Evolutionary conservation across 768 basidiomycete species (phyloP).

Genomic region (Termitomyces sp.): DNA sequence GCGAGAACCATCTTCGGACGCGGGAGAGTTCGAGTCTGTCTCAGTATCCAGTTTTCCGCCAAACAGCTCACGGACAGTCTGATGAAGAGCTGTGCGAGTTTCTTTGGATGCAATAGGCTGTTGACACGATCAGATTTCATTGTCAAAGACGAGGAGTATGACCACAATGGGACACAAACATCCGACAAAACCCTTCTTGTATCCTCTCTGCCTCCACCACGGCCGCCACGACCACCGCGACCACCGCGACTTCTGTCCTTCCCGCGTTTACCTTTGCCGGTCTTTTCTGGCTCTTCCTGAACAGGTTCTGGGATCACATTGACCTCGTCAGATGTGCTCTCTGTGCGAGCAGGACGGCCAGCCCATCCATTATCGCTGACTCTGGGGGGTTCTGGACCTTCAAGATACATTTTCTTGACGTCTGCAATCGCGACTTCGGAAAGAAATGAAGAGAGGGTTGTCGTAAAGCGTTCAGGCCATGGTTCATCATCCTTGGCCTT

Average conservation of each 20-base stretch:
- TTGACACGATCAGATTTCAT: conserved; percentile 11
- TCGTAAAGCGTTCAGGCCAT: conserved; percentile 66
- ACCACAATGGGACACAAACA: conserved; percentile 44
- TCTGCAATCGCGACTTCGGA: conserved; percentile 53
- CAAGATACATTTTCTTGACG: conserved; percentile 71
- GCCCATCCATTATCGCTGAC: conserved; percentile 77
- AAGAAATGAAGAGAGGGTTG: conserved; percentile 58
- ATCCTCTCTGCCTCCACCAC: conserved; percentile 53
- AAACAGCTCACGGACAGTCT: conserved; percentile 77
- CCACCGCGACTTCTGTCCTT: conserved; percentile 46
- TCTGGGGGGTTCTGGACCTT: conserved; percentile 78
- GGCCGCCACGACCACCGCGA: conserved; percentile 28
- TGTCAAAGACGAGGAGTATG: conserved; percentile 7
- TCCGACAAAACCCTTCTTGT: conserved; percentile 75
- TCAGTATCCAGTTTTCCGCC: conserved; percentile 81
- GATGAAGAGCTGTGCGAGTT: conserved; percentile 78
- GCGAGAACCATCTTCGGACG: conserved; percentile 63
- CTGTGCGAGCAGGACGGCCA: conserved; percentile 36
- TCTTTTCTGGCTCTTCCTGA: conserved; percentile 21
- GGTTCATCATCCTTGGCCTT: conserved; percentile 31
- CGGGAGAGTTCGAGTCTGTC: conserved; percentile 50
- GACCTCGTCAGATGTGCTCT: conserved; percentile 7
- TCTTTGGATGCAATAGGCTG: conserved; percentile 85
- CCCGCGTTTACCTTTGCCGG: conserved; percentile 29
- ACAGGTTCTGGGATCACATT: conserved; percentile 14